Evolutionary conservation across 306 rosid species (phyloP), one percentile per base, ranked within the genome.

Genomic region (Heteromeles arbutifolia): DNA sequence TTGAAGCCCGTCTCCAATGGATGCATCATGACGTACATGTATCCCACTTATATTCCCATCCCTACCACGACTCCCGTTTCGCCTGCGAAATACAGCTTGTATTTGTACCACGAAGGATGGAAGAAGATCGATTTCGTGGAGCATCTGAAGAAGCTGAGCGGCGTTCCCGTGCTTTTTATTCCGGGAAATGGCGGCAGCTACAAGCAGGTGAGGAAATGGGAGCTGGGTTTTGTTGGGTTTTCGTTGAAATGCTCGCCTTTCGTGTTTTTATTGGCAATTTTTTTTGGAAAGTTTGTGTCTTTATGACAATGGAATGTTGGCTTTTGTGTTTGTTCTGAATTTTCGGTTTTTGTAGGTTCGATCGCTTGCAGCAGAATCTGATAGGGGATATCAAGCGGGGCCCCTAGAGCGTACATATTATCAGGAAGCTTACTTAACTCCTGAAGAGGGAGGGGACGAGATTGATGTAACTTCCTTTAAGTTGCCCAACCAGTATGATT

Each of bases 121-220:
- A 92, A 86, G 71, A 83, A 86, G 91, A 92, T 92, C 34, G 97
- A 96, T 81, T 89, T 83, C 66, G 84, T 83, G 82, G 93, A 96
- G 88, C 97, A 92, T 82, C 82, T 90, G 11, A 87, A 86, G 81
- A 92, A 88, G 89, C 96, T 96, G 24, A 84, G 83, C 71, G 99
- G 99, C 11, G 78, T 90, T 67, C 98, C 99, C 1, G 91, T 92
- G 68, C 99, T 96, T 83, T 92, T 92, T 74, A 92, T 96, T 82
- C 99, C 99, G 1, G 99, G 99, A 65, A 96, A 96, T 81, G 97
- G 99, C 57, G 99, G 99, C 67, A 96, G 99, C 89, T 96, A 86
- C 96, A 96, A 92, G 85, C 98, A 96, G 99, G 99, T 88, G 85
- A 80, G 93, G 88, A 83, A 67, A 39, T 80, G 84, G 68, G 43